Evolutionary conservation across 2,329 filamentous ascomycete species (phyloP), one percentile per base, ranked within the genome.

Genomic region (Chaetomiaceae sp.): DNA sequence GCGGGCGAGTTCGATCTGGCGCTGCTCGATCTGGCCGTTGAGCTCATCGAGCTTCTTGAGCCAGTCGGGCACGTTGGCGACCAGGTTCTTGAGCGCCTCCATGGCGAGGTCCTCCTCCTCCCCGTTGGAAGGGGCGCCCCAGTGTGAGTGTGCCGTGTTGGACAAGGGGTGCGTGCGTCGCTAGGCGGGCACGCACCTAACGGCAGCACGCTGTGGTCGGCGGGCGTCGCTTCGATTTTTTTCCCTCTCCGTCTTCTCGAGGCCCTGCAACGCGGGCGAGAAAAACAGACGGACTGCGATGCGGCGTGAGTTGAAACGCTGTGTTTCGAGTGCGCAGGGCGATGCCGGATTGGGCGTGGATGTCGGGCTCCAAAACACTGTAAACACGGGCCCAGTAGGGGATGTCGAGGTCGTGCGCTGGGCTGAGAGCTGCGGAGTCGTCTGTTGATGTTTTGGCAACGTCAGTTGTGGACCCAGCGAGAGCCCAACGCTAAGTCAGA

Each of bases 1-100:
- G 41, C 55, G 54, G 31, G 80, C 81, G 50, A 85, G 71, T 61
- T 84, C 80, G 44, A 71, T 67, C 68, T 85, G 82, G 52, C 82
- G 79, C 61, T 77, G 71, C 52, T 80, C 75, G 52, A 85, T 82
- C 64, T 85, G 76, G 53, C 72, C 71, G 61, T 74, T 82, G 51
- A 85, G 73, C 45, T 82, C 76, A 55, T 83, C 77, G 39, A 85
- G 73, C 19, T 78, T 74, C 52, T 69, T 69, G 33, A 78, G 68
- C 82, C 82, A 85, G 63, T 77, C 74, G 14, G 81, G 82, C 37
- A 83, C 72, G 53, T 82, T 79, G 56, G 65, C 70, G 48, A 72
- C 70, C 33, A 85, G 70, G 52, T 74, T 75, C 48, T 70, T 74
- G 48, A 85, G 67, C 23, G 80, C 76, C 53, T 84, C 81, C 68